Evolutionary conservation across 2,329 filamentous ascomycete genomes (phyloP), one percentile per base, ranked within the genome.

Genomic region (Dactylellina sp.): DNA sequence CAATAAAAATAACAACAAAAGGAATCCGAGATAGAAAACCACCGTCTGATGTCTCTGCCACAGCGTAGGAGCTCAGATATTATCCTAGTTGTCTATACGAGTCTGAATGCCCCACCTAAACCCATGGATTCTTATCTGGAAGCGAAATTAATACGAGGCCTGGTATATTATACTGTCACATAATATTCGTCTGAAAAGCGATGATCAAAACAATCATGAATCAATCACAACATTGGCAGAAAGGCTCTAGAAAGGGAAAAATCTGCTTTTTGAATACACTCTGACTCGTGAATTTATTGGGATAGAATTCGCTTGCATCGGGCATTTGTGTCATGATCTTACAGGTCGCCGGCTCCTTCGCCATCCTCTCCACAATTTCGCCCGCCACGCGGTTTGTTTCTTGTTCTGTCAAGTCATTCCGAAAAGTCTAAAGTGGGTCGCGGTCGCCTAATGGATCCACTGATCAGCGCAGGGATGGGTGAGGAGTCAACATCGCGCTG

Each of bases 61-160:
- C 12, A 16, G 14, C 7, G 32, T 22, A 59, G 44, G 46, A 65
- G 52, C 59, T 65, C 60, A 44, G 37, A 64, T 39, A 5, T 20
- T n/a, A 44, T 25, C 35, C 49, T 7, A 49, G 11, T 42, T 20
- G 2, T 18, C n/a, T 50, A 59, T 64, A 72, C 59, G 68, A 72
- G 53, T 47, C 9, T 16, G 37, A 7, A 7, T 60, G 49, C 59
- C 65, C 68, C 68, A 65, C 60, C 7, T 22, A 16, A 7, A 44
- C 39, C 52, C 65, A 61, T 57, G 65, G 65, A 52, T 60, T 72
- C 46, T 72, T 64, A 72, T 60, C 60, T 52, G 25, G 59, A 72
- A 72, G 59, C 66, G 66, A 72, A 37, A 60, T 35, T 42, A 72
- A 72, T 72, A 72, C 68, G 68, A 72, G 60, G 24, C 28, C 59